Conservation (phyloP, 208 protist genomes). For the Wallacemonas sp. region DNA sequence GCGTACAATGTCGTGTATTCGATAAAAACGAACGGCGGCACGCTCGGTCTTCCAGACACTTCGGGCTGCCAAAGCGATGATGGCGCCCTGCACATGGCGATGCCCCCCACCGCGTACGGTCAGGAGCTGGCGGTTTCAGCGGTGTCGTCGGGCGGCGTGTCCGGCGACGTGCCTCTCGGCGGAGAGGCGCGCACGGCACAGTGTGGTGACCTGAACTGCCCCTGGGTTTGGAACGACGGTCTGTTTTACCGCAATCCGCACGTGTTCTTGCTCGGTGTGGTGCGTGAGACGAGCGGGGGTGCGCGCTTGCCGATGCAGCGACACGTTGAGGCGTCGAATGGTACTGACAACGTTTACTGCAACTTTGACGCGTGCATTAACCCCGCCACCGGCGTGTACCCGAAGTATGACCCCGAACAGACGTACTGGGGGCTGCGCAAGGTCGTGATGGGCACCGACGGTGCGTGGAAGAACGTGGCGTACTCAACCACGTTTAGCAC, state of each 20-base stretch:
- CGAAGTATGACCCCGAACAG: constrained; percentile 28
- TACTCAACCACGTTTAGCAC: constrained; percentile 34
- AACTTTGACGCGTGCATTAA: constrained; percentile 32
- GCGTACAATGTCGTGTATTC: too few relatives aligned
- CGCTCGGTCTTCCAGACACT: neutral
- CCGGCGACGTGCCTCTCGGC: constrained; percentile 21
- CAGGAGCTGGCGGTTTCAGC: neutral
- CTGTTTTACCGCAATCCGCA: constrained; percentile 43
- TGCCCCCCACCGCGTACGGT: constrained; percentile 1
- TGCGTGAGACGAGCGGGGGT: neutral
- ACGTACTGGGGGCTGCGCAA: constrained; percentile 48
- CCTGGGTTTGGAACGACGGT: constrained; percentile 62
- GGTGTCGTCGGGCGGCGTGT: neutral
- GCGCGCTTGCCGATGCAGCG: neutral
- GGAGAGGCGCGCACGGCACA: constrained; percentile 35
- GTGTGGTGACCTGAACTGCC: constrained; percentile 41
- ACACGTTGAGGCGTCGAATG: neutral
- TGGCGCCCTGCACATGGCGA: constrained; percentile 9
- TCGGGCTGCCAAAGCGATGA: neutral
- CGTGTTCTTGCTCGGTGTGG: constrained; percentile 50
- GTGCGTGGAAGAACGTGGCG: constrained; percentile 50
- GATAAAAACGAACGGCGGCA: neutral
- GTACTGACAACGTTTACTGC: constrained; percentile 24
- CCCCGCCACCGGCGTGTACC: constrained; percentile 1
- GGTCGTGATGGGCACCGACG: constrained; percentile 29